Evolutionary conservation across 2,329 filamentous ascomycete species (phyloP).

Genomic region (Fusarium papillatum): DNA sequence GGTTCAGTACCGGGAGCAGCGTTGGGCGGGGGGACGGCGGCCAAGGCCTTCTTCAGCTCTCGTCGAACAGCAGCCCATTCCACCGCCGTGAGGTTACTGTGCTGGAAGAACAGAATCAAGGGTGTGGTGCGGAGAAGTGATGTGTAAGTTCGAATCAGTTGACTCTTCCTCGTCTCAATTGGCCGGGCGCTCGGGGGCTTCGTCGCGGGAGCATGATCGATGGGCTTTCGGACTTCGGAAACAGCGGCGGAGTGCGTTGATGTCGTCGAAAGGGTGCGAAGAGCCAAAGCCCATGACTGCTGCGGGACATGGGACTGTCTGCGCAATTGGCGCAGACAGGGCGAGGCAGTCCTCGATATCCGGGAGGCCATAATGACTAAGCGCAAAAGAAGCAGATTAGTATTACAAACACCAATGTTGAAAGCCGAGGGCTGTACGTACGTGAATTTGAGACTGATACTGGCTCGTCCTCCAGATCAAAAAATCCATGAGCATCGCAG

Average conservation of each 20-base stretch:
- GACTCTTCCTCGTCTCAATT: conserved; percentile 89
- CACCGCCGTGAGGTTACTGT: conserved; percentile 77
- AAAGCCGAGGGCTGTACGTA: conserved; percentile 17
- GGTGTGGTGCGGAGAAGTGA: conserved; percentile 89
- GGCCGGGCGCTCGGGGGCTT: conserved; percentile 92
- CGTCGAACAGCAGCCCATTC: conserved; percentile 67
- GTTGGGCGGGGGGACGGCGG: conserved; percentile 53
- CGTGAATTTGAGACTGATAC: conserved; percentile 14
- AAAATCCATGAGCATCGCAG: conserved; percentile 36
- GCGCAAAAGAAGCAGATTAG: conserved; percentile 3
- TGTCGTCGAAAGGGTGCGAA: conserved; percentile 46
- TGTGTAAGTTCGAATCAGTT: conserved; percentile 88
- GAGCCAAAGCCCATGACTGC: conserved; percentile 35
- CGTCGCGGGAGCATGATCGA: conserved; percentile 71
- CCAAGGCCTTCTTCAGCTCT: conserved; percentile 59
- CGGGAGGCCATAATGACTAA: conserved; percentile 38
- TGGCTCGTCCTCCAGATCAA: conserved; percentile 26
- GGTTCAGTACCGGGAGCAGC: conserved; percentile 44
- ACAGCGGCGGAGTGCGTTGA: conserved; percentile 42
- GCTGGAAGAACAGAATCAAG: conserved; percentile 85
- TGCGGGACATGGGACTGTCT: conserved; percentile 27
- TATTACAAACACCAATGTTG: not conserved
- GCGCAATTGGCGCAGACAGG: conserved; percentile 44
- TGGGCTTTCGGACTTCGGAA: conserved; percentile 51
- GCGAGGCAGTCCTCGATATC: conserved; percentile 34